A percentile compares a stretch with the other conserved stretches of the same genome.
Evolutionary conservation across 1,284 basidiomycete species (phyloP).

Genomic region (Paramarasmius palmivorus): DNA sequence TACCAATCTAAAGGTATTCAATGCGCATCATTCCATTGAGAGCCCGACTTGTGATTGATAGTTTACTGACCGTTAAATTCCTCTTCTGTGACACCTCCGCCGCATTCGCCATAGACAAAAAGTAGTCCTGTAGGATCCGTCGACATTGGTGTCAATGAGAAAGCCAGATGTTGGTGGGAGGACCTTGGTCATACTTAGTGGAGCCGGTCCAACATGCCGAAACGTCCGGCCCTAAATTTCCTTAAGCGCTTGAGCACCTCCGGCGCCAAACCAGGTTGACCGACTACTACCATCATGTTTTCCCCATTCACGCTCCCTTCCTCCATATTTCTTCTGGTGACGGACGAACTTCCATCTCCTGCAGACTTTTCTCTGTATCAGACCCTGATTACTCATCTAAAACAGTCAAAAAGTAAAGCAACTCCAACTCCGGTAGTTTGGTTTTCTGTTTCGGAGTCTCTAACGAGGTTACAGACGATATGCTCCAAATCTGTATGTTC

Average conservation of each 20-base stretch:
- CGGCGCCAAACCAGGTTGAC: too few relatives aligned
- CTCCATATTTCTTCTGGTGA: slow-evolving; percentile 54
- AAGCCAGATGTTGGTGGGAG: too few relatives aligned
- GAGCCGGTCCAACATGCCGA: too few relatives aligned
- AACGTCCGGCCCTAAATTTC: too few relatives aligned
- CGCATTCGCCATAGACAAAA: slow-evolving; percentile 33
- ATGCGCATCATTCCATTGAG: neutral
- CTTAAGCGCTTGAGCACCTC: too few relatives aligned
- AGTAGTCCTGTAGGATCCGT: slow-evolving; percentile 25
- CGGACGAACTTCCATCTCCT: slow-evolving; percentile 66
- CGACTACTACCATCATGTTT: slow-evolving; percentile 33
- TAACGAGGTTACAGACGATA: slow-evolving; percentile 61
- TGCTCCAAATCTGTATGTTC: slow-evolving; percentile 56
- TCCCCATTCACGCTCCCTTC: slow-evolving; percentile 46
- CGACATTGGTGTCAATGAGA: too few relatives aligned
- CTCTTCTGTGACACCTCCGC: slow-evolving; percentile 27
- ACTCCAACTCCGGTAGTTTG: slow-evolving; percentile 30
- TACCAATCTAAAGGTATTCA: slow-evolving; percentile 44
- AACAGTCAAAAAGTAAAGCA: slow-evolving; percentile 34
- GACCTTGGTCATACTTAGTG: too few relatives aligned
- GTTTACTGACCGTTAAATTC: slow-evolving; percentile 34
- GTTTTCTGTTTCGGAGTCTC: slow-evolving; percentile 56
- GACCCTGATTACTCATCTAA: slow-evolving; percentile 50
- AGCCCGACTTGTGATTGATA: neutral
- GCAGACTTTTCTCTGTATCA: slow-evolving; percentile 67